Evolutionary conservation across 371 early-diverging fungal species (phyloP), one percentile per base, ranked within the genome.

Genomic region (Apophysomyces variabilis): DNA sequence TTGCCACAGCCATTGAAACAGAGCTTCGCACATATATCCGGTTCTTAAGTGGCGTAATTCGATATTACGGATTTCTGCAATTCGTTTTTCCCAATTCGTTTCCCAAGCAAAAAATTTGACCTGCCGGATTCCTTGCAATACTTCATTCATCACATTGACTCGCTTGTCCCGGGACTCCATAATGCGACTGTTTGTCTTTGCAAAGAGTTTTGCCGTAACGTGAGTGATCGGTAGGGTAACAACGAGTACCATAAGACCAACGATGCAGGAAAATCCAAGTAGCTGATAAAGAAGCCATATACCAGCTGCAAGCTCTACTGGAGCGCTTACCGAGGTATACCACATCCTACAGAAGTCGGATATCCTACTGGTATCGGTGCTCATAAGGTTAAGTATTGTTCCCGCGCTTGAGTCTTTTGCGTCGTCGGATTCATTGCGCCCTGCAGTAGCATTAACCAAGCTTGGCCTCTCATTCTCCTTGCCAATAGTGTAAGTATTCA

Each of bases 351-450:
- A 64, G 26, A 86, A 78, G 16, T 85, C 82, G 9, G 86, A 75
- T 26, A 96, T 80, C 46, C 92, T 85, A 44, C 83, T 79, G 5
- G 90, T 70, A 67, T 97, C 96, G 1, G 94, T 90, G n/a, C 95
- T 90, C 75, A 96, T 90, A 61, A 97, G 69, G 70, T 93, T 96
- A 68, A 91, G 91, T 61, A 96, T 84, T 32, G 86, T 87, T 26
- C 96, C 96, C 5, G 84, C 75, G 2, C 79, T 77, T n/a, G 85
- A 75, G 6, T 73, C 72, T 2, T 72, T 65, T 38, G 74, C 76
- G 13, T 74, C 73, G 4, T 71, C 70, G 13, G 41, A 8, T 56
- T 68, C 62, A 26, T 26, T 5, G 78, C 73, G 36, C 72, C 73
- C 0, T 67, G 0, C 32, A 26, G 32, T 58, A 50, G 2, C 62